Conservation (phyloP, 2,329 filamentous ascomycete genomes). For the Apiospora hydei region DNA sequence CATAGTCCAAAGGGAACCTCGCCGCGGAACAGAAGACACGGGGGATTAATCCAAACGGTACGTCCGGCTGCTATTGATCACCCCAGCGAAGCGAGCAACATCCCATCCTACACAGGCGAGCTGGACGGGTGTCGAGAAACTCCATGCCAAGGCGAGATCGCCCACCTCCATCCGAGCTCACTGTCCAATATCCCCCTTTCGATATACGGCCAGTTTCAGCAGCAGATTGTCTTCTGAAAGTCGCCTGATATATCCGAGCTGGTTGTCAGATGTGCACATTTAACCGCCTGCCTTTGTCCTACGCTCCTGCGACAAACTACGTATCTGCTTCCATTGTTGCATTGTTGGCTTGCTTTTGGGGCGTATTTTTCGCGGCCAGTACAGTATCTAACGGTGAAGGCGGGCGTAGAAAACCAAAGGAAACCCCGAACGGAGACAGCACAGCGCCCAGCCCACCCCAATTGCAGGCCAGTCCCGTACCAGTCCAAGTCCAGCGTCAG, state of each 20-base stretch:
- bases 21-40: background rate
- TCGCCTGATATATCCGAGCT: slow-evolving; percentile 11
- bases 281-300: background rate
- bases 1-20: background rate
- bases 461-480: slow-evolving; percentile 2
- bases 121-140: slow-evolving; percentile 11
- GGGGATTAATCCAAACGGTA: slow-evolving; percentile 10
- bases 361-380: background rate
- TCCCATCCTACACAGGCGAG: background rate
- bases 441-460: background rate
- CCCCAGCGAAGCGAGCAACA: background rate
- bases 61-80: background rate
- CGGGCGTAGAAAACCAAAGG: slow-evolving; percentile 14
- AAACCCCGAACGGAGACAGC: background rate
- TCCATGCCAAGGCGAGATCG: slow-evolving; percentile 12
- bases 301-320: background rate
- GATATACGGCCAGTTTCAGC: slow-evolving; percentile 11
- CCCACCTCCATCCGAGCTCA: background rate
- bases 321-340: background rate
- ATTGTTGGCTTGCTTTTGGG: background rate
- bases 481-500: background rate
- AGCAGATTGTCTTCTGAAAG: slow-evolving; percentile 19
- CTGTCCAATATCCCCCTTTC: slow-evolving; percentile 13
- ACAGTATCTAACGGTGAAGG: slow-evolving; percentile 10
- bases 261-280: background rate